These are phyloP conservation scores for Trichaptum fuscoviolaceum DNA, from an alignment of 768 basidiomycete species.

Conservation along the genomic window DNA sequence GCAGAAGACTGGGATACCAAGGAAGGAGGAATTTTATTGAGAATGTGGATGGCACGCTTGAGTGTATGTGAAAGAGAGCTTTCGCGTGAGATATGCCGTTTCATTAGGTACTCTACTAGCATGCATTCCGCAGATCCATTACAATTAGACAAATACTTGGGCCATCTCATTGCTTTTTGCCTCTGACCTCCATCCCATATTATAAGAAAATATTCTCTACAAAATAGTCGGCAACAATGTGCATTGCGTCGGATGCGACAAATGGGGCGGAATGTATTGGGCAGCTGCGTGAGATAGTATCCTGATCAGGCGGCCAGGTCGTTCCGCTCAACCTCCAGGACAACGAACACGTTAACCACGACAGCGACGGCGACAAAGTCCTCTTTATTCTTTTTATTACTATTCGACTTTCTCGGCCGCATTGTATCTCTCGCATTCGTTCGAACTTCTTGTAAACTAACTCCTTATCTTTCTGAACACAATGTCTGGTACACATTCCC, in stretches of 20 bases:
- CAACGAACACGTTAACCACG: constrained; percentile 1
- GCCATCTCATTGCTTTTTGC: neutral
- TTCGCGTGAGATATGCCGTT: neutral
- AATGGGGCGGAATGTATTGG: neutral
- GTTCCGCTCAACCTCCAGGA: neutral
- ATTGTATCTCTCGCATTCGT: neutral
- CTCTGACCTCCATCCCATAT: too few relatives aligned
- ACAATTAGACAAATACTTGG: neutral
- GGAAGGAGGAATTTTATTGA: neutral
- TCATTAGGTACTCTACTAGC: neutral
- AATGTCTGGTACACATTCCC: constrained; percentile 4
- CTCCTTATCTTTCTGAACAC: neutral
- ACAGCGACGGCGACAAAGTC: neutral
- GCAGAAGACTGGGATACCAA: neutral
- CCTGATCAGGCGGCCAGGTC: neutral
- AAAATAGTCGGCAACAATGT: neutral
- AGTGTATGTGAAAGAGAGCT: neutral
- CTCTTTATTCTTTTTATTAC: neutral
- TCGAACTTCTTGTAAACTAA: neutral
- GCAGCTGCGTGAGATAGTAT: neutral
- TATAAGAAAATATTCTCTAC: too few relatives aligned
- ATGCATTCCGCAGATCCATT: neutral
- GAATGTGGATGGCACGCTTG: neutral
- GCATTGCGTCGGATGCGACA: neutral
- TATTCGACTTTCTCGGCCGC: neutral